phyloP scores from a whole-genome alignment of 2,329 filamentous ascomycete species.

The Alternaria arbusti region DNA sequence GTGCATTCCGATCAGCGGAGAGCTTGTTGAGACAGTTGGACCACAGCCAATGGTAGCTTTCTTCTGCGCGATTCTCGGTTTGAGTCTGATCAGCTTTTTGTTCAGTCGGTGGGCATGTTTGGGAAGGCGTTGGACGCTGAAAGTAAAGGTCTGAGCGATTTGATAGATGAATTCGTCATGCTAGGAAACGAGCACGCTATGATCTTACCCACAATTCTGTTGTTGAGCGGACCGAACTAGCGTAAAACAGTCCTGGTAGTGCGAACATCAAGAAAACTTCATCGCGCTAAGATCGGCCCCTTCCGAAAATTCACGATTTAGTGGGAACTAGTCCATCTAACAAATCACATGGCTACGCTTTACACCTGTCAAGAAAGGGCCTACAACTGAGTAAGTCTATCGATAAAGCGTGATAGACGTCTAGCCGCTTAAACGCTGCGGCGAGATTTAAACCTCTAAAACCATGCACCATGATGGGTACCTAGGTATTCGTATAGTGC shows the following conservation, averaged over 20 bases:
- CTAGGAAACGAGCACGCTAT: neutral
- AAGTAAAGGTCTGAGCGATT: conserved; percentile 22
- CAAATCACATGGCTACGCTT: neutral
- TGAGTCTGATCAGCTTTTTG: conserved; percentile 39
- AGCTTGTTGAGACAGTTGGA: conserved; percentile 43
- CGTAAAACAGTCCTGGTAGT: neutral
- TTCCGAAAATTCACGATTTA: neutral
- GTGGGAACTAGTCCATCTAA: neutral
- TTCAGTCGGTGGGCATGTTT: conserved; percentile 47
- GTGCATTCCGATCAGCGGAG: conserved; percentile 46
- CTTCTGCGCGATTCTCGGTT: conserved; percentile 39
- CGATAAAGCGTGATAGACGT: neutral
- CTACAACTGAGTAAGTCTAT: neutral
- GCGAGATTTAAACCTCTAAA: neutral
- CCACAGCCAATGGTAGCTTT: conserved; percentile 44
- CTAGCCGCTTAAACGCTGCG: neutral
- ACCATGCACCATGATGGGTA: neutral
- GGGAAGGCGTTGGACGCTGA: conserved; percentile 40
- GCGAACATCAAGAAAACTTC: neutral
- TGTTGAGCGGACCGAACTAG: neutral
- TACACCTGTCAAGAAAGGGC: neutral
- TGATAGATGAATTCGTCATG: neutral
- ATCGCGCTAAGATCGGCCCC: neutral
- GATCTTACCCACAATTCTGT: neutral
- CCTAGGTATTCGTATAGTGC: neutral